These are phyloP conservation scores for Fraxinus excelsior DNA, from an alignment of 257 asterid species.

Conservation along the genomic window DNA sequence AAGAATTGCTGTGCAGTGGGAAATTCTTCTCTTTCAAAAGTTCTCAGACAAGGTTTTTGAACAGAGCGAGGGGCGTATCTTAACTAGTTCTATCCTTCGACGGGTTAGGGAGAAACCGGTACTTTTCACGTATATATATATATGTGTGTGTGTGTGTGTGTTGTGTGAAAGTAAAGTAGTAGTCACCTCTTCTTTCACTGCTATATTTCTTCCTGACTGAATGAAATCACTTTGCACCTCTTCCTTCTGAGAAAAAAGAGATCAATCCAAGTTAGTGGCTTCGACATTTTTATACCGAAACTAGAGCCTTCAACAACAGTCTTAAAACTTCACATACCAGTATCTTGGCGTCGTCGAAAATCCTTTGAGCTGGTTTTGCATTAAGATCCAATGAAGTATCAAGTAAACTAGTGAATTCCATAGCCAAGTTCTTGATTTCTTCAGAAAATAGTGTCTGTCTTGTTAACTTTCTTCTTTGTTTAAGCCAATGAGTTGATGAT, in stretches of 20 bases:
- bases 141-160: background rate
- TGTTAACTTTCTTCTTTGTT: too few relatives aligned
- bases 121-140: background rate
- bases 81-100: background rate
- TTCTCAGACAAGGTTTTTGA: too few relatives aligned
- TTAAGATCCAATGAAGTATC: constrained; percentile 76
- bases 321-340: constrained; percentile 5
- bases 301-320: background rate
- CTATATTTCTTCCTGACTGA: constrained; percentile 37
- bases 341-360: constrained; percentile 31
- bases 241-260: constrained; percentile 51
- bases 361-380: constrained; percentile 41
- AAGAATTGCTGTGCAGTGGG: too few relatives aligned
- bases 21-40: too few relatives aligned
- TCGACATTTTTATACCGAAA: background rate
- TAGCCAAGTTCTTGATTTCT: too few relatives aligned
- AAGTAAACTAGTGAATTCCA: constrained; percentile 63
- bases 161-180: background rate
- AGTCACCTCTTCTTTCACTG: constrained; percentile 57
- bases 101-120: background rate
- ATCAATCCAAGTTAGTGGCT: background rate
- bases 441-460: too few relatives aligned
- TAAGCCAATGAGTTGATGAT: constrained; percentile 23
- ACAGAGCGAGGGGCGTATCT: too few relatives aligned
- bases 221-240: constrained; percentile 55